Base-by-base conservation (phyloP, 768 basidiomycete species). In the Tulasnella sp. region DNA sequence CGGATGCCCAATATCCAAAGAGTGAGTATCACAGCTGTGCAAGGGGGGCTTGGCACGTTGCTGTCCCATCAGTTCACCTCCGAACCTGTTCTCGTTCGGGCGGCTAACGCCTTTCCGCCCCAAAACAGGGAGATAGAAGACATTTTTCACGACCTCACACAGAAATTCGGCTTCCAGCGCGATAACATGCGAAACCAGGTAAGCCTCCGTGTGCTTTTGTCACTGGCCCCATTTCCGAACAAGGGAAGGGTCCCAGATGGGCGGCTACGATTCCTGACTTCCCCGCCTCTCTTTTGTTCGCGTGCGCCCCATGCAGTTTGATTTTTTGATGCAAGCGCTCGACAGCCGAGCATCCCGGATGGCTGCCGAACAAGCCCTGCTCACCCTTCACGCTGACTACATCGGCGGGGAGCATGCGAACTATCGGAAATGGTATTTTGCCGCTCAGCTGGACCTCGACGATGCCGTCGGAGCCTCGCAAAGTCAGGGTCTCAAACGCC, bases 351-450 rank as follows among this genome's bases (percentile, higher is more conserved):
- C 97, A 4, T 98, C 97, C 3, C 92, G 98, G 69, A 98, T 99
- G 97, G 93, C 96, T 0, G 97, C 98, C 14, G 94, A 96, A 85
- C 96, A 97, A 85, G 98, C 98, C 0, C 88, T 99, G 34, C 89
- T 98, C 78, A 99, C 97, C 0, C 90, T 99, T 2, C 98, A 99
- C 84, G 98, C 97, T 80, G 98, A 99, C 86, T 99, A 99, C 86
- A 98, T 99, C 83, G 98, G 98, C 31, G 98, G 98, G 3, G 94
- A 97, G 86, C 93, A 98, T 84, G 96, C 98, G 75, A 99, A 99
- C 88, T 99, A 99, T 87, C 94, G 98, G 81, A 98, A 98, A 88
- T 99, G 98, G 98, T 99, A 99, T 88, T 99, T 99, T 86, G 98
- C 97, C 41, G 96, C 97, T 28, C 98, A 99, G 86, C 92, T 99